Percentiles rank a stretch among this genome's conserved stretches.
Conservation (phyloP, 495 filamentous ascomycete species). For the Xanthoparmelia taractica region DNA sequence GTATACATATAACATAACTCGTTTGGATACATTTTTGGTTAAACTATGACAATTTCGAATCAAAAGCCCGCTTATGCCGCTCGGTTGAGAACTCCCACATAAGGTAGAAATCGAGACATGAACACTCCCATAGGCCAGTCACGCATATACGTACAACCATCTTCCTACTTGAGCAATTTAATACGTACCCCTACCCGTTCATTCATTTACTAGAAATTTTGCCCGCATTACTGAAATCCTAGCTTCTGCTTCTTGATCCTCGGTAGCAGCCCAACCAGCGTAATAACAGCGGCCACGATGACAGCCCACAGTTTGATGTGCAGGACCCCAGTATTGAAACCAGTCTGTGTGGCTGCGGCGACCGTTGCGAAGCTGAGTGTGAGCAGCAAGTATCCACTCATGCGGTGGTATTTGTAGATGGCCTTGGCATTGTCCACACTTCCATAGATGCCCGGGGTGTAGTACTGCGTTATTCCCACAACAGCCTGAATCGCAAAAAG, state of each 20-base stretch:
- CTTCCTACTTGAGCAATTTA: not conserved
- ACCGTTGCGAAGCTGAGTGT: conserved; percentile 65
- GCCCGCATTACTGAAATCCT: conserved; percentile 39
- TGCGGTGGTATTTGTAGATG: conserved; percentile 83
- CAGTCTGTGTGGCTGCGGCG: conserved; percentile 64
- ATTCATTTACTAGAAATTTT: not conserved
- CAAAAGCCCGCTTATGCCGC: not conserved
- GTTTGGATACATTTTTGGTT: not conserved
- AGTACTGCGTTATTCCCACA: conserved; percentile 75
- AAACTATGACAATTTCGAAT: not conserved
- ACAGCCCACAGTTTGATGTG: conserved; percentile 68
- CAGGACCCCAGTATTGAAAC: conserved; percentile 53
- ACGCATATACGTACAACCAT: not conserved
- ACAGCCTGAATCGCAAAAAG: conserved; percentile 62
- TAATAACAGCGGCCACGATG: conserved; percentile 50
- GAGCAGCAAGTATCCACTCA: conserved; percentile 67
- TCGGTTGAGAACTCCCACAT: not conserved
- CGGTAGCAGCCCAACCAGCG: conserved; percentile 61
- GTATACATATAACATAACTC: not conserved
- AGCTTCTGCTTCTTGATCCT: conserved; percentile 80
- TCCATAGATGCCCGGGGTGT: conserved; percentile 61
- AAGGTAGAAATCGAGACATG: not conserved
- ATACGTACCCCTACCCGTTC: not conserved
- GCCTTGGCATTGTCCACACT: conserved; percentile 70
- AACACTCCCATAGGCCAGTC: not conserved